Percentiles rank a stretch among this genome's conserved stretches.
phyloP scores from a whole-genome alignment of 2,329 filamentous ascomycete species.

The Cladosporium austrohemisphaericum region DNA sequence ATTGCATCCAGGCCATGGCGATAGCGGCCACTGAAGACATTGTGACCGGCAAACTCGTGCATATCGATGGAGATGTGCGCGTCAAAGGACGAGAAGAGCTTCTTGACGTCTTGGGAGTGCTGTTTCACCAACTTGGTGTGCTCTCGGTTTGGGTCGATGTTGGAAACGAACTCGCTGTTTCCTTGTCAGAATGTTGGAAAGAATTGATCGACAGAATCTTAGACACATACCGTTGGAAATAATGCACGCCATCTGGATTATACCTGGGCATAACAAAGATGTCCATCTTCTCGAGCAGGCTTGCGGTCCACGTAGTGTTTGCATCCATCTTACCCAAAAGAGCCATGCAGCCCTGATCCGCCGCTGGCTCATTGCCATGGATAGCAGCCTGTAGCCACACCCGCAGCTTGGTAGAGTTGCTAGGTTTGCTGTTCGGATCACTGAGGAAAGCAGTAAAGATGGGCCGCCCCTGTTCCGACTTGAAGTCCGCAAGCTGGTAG shows the following conservation, averaged over 20 bases:
- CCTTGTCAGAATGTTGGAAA: not conserved
- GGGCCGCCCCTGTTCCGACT: slow-evolving; percentile 20
- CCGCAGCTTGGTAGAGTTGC: slow-evolving; percentile 27
- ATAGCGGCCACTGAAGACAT: slow-evolving; percentile 30
- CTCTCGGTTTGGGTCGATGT: slow-evolving; percentile 23
- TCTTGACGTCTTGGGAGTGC: slow-evolving; percentile 32
- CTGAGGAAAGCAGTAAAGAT: slow-evolving; percentile 30
- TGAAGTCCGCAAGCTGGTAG: slow-evolving; percentile 20
- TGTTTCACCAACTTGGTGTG: slow-evolving; percentile 30
- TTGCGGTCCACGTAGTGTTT: slow-evolving; percentile 32
- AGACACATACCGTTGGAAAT: slow-evolving; percentile 23
- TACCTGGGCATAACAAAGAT: slow-evolving; percentile 20
- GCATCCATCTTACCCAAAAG: slow-evolving; percentile 35
- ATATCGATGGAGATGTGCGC: slow-evolving; percentile 37
- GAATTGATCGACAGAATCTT: not conserved
- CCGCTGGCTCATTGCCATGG: slow-evolving; percentile 39
- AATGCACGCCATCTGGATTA: slow-evolving; percentile 22
- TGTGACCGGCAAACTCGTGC: slow-evolving; percentile 34
- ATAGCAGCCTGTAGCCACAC: slow-evolving; percentile 38
- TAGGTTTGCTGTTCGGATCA: slow-evolving; percentile 15
- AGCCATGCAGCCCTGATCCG: slow-evolving; percentile 35
- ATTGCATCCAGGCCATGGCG: slow-evolving; percentile 35
- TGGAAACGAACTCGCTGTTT: slow-evolving; percentile 27
- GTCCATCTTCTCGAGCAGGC: slow-evolving; percentile 28
- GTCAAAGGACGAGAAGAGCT: slow-evolving; percentile 30